Conservation (phyloP, 768 basidiomycete genomes). For the Tylopilus felleus region DNA sequence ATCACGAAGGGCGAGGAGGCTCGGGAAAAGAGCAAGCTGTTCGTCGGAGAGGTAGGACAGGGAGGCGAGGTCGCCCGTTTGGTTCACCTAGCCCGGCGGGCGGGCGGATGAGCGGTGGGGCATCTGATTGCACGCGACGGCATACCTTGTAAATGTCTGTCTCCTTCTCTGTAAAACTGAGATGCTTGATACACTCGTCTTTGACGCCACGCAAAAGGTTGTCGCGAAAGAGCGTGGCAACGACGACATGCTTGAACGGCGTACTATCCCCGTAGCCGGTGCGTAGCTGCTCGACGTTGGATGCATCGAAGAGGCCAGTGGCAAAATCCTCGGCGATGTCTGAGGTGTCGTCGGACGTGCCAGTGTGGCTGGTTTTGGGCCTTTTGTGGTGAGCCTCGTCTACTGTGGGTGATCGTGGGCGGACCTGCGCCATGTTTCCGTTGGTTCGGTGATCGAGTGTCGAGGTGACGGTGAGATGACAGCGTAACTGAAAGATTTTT, state of each 20-base stretch:
- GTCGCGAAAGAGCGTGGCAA: conserved; percentile 81
- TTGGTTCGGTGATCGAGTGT: neutral
- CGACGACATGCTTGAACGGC: conserved; percentile 81
- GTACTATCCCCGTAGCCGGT: conserved; percentile 51
- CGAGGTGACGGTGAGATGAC: neutral
- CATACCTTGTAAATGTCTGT: conserved; percentile 96
- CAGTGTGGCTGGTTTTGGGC: conserved; percentile 39
- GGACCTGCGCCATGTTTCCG: conserved; percentile 42
- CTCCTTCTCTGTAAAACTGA: conserved; percentile 89
- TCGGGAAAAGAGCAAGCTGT: conserved; percentile 77
- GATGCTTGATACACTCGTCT: conserved; percentile 75
- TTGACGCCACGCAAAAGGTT: conserved; percentile 76
- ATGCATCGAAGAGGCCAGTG: conserved; percentile 53
- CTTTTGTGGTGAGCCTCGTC: conserved; percentile 32
- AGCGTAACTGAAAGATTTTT: neutral
- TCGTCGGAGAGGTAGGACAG: conserved; percentile 78
- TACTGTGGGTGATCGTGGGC: conserved; percentile 41
- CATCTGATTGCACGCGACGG: neutral
- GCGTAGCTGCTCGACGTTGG: conserved; percentile 53
- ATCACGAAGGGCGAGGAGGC: conserved; percentile 78
- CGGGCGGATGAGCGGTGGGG: neutral
- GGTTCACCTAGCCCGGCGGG: conserved; percentile 66
- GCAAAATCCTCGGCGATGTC: conserved; percentile 21
- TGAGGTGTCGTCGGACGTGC: conserved; percentile 14
- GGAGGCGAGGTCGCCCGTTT: conserved; percentile 95